Percentiles rank a stretch among this genome's conserved stretches.
Conservation (phyloP, 2,329 filamentous ascomycete genomes). For the Raffaelea deltoideospora region DNA sequence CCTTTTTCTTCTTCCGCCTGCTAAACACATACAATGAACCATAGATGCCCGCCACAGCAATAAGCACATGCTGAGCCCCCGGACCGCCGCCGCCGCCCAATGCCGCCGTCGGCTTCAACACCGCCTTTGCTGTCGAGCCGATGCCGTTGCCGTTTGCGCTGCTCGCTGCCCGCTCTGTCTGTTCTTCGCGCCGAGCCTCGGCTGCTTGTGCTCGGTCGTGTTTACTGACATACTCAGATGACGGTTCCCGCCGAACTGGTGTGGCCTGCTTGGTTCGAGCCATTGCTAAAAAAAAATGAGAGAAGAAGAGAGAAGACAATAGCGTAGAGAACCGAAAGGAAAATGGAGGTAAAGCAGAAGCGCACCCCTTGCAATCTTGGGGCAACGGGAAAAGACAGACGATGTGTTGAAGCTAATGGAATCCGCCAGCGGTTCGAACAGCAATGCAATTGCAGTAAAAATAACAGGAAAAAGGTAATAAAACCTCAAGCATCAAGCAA, state of each 20-base stretch:
- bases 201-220: conserved; percentile 16
- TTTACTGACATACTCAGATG: conserved; percentile 49
- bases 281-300: conserved; percentile 28
- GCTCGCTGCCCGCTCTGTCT: conserved; percentile 2
- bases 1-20: background rate
- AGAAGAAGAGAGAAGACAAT: background rate
- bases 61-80: conserved; percentile 59
- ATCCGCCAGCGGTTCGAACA: background rate
- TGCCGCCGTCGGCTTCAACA: no score
- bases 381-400: background rate
- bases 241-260: conserved; percentile 49
- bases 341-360: background rate
- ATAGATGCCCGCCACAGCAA: conserved; percentile 92
- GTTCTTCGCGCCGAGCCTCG: conserved; percentile 10
- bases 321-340: background rate
- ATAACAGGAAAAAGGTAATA: background rate
- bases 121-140: no score
- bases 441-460: background rate
- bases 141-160: conserved; percentile 18
- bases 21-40: conserved; percentile 64
- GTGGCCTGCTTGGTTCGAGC: conserved; percentile 55
- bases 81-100: no score
- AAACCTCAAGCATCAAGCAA: background rate
- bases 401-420: no score
- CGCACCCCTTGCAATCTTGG: no score